A percentile compares a stretch with the other conserved stretches of the same genome.
Conservation (phyloP, 1,139 yeast species). For the Magnusiomyces paraingens region DNA sequence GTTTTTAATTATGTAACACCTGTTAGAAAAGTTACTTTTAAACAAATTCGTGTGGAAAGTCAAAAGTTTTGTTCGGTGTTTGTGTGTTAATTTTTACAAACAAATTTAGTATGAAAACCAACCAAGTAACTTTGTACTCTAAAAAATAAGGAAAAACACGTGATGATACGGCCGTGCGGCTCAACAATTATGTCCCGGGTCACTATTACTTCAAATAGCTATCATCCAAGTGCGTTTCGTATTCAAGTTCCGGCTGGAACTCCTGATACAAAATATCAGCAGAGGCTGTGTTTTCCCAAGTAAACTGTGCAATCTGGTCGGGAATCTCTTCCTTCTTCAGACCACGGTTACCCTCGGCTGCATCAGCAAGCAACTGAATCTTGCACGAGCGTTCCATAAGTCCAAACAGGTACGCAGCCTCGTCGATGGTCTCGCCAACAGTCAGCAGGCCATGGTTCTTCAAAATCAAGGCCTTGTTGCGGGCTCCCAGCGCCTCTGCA, state of each 20-base stretch:
- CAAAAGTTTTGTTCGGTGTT: too few species aligned
- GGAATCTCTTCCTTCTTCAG: constrained; percentile 38
- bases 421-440: constrained; percentile 72
- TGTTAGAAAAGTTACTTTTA: too few species aligned
- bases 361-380: constrained; percentile 62
- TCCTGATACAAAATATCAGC: constrained; percentile 66
- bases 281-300: constrained; percentile 54
- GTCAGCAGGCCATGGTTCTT: constrained; percentile 77
- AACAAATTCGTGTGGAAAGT: too few species aligned
- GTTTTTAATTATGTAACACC: too few species aligned
- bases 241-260: constrained; percentile 59
- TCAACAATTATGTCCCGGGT: too few species aligned
- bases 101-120: too few species aligned
- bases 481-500: constrained; percentile 57
- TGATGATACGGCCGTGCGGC: too few species aligned
- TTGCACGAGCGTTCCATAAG: constrained; percentile 65
- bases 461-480: constrained; percentile 57
- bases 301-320: constrained; percentile 67
- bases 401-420: constrained; percentile 69
- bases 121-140: too few species aligned
- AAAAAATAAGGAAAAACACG: too few species aligned
- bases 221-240: constrained; percentile 30
- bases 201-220: constrained; percentile 4
- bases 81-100: too few species aligned
- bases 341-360: constrained; percentile 36